Conservation (phyloP, 1,284 basidiomycete genomes). For the Cerrena zonata region DNA sequence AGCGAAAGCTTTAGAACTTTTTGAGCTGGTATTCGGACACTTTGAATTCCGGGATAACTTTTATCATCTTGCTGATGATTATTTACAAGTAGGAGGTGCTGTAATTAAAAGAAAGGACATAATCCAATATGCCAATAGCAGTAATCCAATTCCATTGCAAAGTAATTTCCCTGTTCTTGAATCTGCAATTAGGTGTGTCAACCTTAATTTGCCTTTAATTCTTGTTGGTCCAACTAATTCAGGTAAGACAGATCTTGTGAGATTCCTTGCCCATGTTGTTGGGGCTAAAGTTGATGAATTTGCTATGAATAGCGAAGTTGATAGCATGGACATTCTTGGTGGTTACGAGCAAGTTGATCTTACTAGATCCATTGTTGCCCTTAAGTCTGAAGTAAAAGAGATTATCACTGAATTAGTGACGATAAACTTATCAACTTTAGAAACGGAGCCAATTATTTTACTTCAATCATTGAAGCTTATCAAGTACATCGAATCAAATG, state of each 20-base stretch:
- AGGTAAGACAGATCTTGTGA: conserved; percentile 81
- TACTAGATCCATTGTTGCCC: conserved; percentile 30
- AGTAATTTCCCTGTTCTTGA: too few species aligned
- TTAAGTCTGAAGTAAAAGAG: conserved; percentile 38
- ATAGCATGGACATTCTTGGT: conserved; percentile 91
- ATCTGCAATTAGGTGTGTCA: too few species aligned
- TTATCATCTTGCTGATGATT: conserved; percentile 45
- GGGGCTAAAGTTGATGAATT: conserved; percentile 73
- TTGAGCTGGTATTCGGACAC: conserved; percentile 55
- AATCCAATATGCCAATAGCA: too few species aligned
- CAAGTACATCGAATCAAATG: not conserved
- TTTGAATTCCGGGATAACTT: conserved; percentile 65
- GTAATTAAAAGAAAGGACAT: too few species aligned
- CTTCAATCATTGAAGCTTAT: conserved; percentile 12
- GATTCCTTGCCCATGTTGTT: conserved; percentile 64
- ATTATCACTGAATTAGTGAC: conserved; percentile 36
- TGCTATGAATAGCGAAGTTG: conserved; percentile 81
- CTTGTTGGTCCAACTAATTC: conserved; percentile 70
- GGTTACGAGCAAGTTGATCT: conserved; percentile 88
- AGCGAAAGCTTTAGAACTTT: conserved; percentile 54
- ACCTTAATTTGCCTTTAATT: conserved; percentile 84
- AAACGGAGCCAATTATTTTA: conserved; percentile 47
- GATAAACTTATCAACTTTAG: conserved; percentile 34
- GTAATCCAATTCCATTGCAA: too few species aligned
- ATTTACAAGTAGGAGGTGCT: conserved; percentile 30